phyloP scores from a whole-genome alignment of 2,329 filamentous ascomycete species.

The Colletotrichum eleusines region DNA sequence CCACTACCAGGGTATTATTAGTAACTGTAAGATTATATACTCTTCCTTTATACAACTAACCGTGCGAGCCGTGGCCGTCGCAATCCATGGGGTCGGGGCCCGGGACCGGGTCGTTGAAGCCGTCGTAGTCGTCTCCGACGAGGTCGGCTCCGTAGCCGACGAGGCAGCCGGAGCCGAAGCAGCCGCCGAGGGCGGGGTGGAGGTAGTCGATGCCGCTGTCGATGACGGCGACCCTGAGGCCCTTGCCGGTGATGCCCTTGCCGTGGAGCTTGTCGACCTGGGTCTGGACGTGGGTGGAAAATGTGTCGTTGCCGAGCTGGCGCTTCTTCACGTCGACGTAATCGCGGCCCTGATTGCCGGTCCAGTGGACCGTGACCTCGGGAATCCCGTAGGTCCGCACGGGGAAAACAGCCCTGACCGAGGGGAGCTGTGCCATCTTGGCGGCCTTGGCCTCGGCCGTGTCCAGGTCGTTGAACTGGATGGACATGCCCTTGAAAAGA shows the following conservation, averaged over 20 bases:
- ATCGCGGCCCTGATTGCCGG: slow-evolving; percentile 50
- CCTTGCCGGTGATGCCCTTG: slow-evolving; percentile 62
- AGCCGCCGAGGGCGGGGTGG: slow-evolving; percentile 73
- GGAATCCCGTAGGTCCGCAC: slow-evolving; percentile 60
- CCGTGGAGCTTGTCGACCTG: slow-evolving; percentile 66
- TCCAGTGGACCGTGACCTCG: slow-evolving; percentile 58
- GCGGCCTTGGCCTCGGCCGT: slow-evolving; percentile 57
- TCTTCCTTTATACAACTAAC: no score
- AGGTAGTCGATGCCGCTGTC: slow-evolving; percentile 71
- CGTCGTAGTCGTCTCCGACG: slow-evolving; percentile 65
- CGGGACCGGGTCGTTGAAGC: slow-evolving; percentile 54
- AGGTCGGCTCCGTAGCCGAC: slow-evolving; percentile 69
- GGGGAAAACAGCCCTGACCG: slow-evolving; percentile 63
- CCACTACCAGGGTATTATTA: slow-evolving; percentile 50
- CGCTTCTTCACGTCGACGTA: slow-evolving; percentile 49
- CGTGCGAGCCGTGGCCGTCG: slow-evolving; percentile 69
- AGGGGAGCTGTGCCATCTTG: slow-evolving; percentile 56
- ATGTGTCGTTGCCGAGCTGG: slow-evolving; percentile 47
- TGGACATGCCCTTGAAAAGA: slow-evolving; percentile 67
- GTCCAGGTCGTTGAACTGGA: slow-evolving; percentile 62
- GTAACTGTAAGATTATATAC: no score
- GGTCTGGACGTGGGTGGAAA: slow-evolving; percentile 67
- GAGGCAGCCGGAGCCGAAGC: slow-evolving; percentile 70
- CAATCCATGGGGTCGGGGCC: slow-evolving; percentile 68
- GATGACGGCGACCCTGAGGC: slow-evolving; percentile 65